Evolutionary conservation across 1,284 basidiomycete genomes (phyloP), one percentile per base, ranked within the genome.

Genomic region (Chondrostereum purpureum): DNA sequence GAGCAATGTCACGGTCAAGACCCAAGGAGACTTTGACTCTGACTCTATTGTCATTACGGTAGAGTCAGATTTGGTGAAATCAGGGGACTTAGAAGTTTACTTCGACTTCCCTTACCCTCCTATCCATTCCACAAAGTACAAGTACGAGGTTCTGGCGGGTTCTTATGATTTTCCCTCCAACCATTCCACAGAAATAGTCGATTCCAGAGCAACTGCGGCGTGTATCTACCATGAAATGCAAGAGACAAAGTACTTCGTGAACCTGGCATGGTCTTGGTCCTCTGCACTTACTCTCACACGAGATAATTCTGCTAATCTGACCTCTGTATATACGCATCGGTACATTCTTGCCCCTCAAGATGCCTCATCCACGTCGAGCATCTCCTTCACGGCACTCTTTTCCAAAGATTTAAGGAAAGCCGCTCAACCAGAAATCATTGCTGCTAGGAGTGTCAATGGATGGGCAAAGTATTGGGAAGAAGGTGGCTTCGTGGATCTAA

Each of bases 401-500:
- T 11, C 16, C 11, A 10, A 11, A 11, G 5, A 21, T 10, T 19
- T 11, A 11, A 13, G 6, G 16, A 40, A 40, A 20, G 12, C 39
- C 5, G 11, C 18, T 18, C 39, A 10, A n/a, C 14, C 16, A 10
- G 10, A 11, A 11, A 12, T 40, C 17, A 13, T 22, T 6, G 39
- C 20, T 19, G 10, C 39, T 5, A 5, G 18, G 11, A 19, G 14
- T 41, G 42, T 35, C 17, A 14, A 27, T 1, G 49, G 46, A 20
- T 57, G 56, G 56, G 20, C 46, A 12, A 39, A 49, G 10, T 57
- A 42, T 31, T 57, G 56, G 55, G 33, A 22, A 10, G 43, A 43
- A 3, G 49, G 51, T 17, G 56, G 56, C 5, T 57, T 56, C 38
- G 47, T 56, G 3, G 56, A 56, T 44, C 31, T 51, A 20, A 55